A percentile compares a stretch with the other conserved stretches of the same genome.
Evolutionary conservation across 805 yeast genomes (phyloP).

Genomic region (Metschnikowia borealis): DNA sequence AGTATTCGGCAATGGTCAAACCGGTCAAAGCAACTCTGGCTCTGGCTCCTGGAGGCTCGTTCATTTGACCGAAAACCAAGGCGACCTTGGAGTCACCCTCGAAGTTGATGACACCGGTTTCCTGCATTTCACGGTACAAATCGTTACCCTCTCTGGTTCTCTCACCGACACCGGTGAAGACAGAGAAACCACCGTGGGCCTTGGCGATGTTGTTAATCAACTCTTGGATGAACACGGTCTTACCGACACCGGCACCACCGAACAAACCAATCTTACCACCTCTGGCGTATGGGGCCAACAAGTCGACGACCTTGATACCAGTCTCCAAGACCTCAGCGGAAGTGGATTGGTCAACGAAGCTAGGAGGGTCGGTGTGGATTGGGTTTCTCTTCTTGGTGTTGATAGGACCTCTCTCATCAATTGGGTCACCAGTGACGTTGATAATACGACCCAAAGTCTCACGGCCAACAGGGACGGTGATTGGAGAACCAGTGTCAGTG

Average conservation of each 20-base stretch:
- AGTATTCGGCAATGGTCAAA: constrained; percentile 99
- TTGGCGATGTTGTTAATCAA: constrained; percentile 99
- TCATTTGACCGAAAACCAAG: constrained; percentile 99
- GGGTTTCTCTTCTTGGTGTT: constrained; percentile 90
- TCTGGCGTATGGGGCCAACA: constrained; percentile 99
- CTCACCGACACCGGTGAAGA: constrained; percentile 99
- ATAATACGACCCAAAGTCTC: constrained; percentile 98
- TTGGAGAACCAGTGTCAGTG: constrained; percentile 95
- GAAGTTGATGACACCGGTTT: constrained; percentile 99
- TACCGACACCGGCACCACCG: constrained; percentile 99
- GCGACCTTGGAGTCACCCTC: constrained; percentile 99
- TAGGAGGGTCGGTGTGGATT: constrained; percentile 97
- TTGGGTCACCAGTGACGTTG: constrained; percentile 98
- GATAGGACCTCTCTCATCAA: constrained; percentile 99
- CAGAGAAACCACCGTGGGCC: constrained; percentile 99
- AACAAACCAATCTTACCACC: constrained; percentile 99
- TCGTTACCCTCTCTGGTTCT: constrained; percentile 99
- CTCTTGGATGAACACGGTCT: constrained; percentile 99
- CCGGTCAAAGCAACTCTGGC: constrained; percentile 99
- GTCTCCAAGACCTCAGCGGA: constrained; percentile 98
- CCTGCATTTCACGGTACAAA: constrained; percentile 99
- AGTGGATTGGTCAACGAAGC: constrained; percentile 95
- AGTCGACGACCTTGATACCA: constrained; percentile 99
- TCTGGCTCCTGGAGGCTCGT: constrained; percentile 99
- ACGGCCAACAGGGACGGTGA: constrained; percentile 98